Conservation (phyloP, 1,284 basidiomycete genomes). For the Clitocybe nebularis region DNA sequence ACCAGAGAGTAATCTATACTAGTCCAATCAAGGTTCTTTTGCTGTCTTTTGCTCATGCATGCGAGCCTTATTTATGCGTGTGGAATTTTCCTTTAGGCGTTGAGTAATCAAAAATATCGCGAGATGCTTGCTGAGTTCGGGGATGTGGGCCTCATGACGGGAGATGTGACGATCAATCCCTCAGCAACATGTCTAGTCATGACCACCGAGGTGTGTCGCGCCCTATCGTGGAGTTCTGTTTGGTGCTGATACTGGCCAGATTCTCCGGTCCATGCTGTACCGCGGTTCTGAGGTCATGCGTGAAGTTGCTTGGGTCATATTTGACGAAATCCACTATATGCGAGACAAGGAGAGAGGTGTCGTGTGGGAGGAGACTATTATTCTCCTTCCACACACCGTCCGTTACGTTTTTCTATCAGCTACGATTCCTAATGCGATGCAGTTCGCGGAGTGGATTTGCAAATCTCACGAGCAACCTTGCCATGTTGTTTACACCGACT, state of each 20-base stretch:
- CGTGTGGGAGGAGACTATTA: conserved; percentile 93
- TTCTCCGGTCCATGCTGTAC: conserved; percentile 98
- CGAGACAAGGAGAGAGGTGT: conserved; percentile 92
- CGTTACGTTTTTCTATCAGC: conserved; percentile 99
- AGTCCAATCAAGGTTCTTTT: conserved; percentile 93
- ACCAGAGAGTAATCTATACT: conserved; percentile 97
- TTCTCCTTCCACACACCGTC: conserved; percentile 92
- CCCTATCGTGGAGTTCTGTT: background rate
- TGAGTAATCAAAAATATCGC: conserved; percentile 98
- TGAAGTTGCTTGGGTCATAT: conserved; percentile 99
- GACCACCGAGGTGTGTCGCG: conserved; percentile 86
- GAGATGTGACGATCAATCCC: conserved; percentile 99
- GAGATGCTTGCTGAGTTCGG: conserved; percentile 97
- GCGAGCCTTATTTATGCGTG: conserved; percentile 9
- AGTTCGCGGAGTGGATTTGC: conserved; percentile 99
- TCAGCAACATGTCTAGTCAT: conserved; percentile 96
- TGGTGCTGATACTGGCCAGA: conserved; percentile 43
- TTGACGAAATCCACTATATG: conserved; percentile 99
- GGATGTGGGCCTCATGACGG: conserved; percentile 98
- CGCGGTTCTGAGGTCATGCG: conserved; percentile 99
- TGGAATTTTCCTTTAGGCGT: conserved; percentile 23
- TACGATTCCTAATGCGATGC: conserved; percentile 99
- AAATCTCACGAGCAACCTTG: conserved; percentile 97
- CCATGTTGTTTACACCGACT: conserved; percentile 99
- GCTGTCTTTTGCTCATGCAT: conserved; percentile 15